These are phyloP conservation scores for Conringia planisiliqua DNA, from an alignment of 345 rosid genomes.

Conservation along the genomic window DNA sequence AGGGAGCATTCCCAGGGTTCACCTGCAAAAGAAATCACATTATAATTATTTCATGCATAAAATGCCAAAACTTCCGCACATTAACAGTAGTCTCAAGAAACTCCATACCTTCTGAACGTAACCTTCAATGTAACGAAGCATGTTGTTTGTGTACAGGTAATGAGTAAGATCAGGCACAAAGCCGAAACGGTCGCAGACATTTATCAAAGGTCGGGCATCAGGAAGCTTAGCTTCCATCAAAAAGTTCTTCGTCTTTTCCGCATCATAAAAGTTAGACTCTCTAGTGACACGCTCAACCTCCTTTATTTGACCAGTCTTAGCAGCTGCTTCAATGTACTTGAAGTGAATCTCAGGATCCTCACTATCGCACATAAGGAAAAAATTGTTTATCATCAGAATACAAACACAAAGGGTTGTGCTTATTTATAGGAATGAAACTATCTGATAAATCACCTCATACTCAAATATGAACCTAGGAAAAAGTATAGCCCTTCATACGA, in stretches of 20 bases:
- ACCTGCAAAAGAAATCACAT: constrained; percentile 48
- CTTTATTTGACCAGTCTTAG: constrained; percentile 93
- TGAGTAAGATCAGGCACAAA: constrained; percentile 97
- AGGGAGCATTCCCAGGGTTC: constrained; percentile 97
- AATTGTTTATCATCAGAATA: neutral
- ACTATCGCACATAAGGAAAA: constrained; percentile 43
- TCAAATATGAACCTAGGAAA: constrained; percentile 94
- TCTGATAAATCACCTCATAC: constrained; percentile 67
- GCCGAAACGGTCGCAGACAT: constrained; percentile 99
- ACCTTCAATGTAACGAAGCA: constrained; percentile 99
- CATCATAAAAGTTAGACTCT: constrained; percentile 93
- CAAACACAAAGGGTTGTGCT: neutral
- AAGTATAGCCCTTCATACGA: constrained; percentile 98
- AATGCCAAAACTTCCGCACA: neutral
- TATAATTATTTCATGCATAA: constrained; percentile 9
- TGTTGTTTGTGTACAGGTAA: constrained; percentile 87
- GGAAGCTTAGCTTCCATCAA: constrained; percentile 99
- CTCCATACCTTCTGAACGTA: constrained; percentile 92
- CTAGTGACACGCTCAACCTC: constrained; percentile 99
- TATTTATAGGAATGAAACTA: constrained; percentile 17
- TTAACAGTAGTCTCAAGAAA: neutral
- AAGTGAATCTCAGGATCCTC: constrained; percentile 99
- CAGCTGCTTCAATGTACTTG: constrained; percentile 99
- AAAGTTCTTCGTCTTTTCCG: constrained; percentile 96
- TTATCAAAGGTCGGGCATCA: constrained; percentile 93